Evolutionary conservation across 75 land plant genomes (phyloP).

Genomic region (Larix kaempferi): DNA sequence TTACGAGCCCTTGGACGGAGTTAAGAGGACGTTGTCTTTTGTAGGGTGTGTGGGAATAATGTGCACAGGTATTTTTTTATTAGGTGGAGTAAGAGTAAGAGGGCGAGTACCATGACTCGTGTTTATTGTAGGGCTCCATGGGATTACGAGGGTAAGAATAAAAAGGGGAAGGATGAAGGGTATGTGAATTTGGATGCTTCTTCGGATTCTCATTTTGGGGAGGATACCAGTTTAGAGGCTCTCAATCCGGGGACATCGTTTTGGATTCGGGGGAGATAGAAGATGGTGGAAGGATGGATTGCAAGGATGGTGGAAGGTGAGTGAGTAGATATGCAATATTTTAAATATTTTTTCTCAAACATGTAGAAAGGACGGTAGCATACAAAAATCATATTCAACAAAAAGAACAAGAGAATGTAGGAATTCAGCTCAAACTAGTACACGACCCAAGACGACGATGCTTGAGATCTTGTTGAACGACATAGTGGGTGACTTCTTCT

Average conservation of each 20-base stretch:
- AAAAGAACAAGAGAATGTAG: too few relatives aligned
- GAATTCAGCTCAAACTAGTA: too few relatives aligned
- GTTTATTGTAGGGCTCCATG: conserved; percentile 82
- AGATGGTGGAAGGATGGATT: not conserved
- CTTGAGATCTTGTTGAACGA: too few relatives aligned
- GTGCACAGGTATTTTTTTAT: conserved; percentile 72
- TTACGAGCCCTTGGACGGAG: conserved; percentile 62
- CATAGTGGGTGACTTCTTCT: too few relatives aligned
- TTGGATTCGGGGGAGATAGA: not conserved
- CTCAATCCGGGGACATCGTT: not conserved
- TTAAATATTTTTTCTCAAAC: too few relatives aligned
- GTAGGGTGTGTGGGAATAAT: conserved; percentile 69
- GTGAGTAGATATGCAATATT: too few relatives aligned
- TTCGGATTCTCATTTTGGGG: not conserved
- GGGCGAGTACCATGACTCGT: conserved; percentile 52
- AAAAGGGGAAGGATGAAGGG: conserved; percentile 13
- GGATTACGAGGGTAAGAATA: conserved; percentile 15
- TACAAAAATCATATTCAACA: too few relatives aligned
- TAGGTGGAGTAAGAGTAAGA: conserved; percentile 72
- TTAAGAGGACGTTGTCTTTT: conserved; percentile 50
- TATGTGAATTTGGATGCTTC: conserved; percentile 79
- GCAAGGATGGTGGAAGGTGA: too few relatives aligned
- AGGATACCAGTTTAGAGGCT: not conserved
- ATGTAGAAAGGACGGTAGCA: too few relatives aligned
- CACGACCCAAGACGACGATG: too few relatives aligned